phyloP scores from a whole-genome alignment of 306 rosid species.

The Castanea sativa region DNA sequence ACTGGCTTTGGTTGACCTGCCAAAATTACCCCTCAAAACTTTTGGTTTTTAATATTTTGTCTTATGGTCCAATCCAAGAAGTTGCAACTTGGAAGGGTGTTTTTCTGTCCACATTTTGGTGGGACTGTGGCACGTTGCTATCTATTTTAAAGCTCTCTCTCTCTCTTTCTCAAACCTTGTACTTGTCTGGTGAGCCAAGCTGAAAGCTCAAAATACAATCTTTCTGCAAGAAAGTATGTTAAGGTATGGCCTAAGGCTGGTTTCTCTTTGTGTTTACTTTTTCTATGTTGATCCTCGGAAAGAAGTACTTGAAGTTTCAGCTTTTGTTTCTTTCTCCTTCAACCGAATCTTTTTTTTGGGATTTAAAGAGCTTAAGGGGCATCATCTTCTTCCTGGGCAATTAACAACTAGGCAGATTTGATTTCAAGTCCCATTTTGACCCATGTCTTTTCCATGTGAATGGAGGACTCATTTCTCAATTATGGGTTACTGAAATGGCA shows the following conservation, averaged over 20 bases:
- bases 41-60: no score
- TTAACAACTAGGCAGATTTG: not conserved
- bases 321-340: not conserved
- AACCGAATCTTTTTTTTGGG: not conserved
- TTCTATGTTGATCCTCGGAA: not conserved
- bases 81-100: not conserved
- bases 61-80: not conserved
- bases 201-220: slow-evolving; percentile 9
- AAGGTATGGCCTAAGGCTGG: slow-evolving; percentile 34
- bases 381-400: not conserved
- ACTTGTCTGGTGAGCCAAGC: not conserved
- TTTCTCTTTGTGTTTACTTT: slow-evolving; percentile 8
- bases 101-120: not conserved
- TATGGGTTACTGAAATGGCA: not conserved
- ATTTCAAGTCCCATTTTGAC: not conserved
- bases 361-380: not conserved
- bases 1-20: no score
- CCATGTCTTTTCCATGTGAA: not conserved
- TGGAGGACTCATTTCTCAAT: not conserved
- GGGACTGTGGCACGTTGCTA: not conserved
- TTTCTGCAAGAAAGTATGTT: slow-evolving; percentile 35
- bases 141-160: not conserved
- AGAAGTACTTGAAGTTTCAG: not conserved
- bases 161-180: slow-evolving; percentile 1
- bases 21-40: no score